Conservation (phyloP, 179 eudicot species). For the Gypsophila paniculata region DNA sequence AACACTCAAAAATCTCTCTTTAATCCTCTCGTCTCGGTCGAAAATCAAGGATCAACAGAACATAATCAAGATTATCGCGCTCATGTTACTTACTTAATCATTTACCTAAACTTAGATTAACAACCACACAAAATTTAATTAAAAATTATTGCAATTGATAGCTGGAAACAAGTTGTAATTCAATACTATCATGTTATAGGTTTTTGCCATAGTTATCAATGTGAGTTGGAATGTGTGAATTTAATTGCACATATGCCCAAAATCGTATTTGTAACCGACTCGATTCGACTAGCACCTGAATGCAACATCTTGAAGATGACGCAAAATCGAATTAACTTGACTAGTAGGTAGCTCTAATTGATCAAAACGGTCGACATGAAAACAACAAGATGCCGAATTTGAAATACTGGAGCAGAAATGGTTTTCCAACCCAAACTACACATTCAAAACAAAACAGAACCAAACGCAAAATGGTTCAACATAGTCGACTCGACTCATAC, state of each 20-base stretch:
- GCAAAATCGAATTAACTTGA: not conserved
- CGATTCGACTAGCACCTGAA: not conserved
- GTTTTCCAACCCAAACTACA: too few relatives aligned
- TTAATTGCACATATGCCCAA: not conserved
- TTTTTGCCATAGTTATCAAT: not conserved
- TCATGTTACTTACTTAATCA: slow-evolving; percentile 19
- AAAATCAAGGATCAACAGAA: slow-evolving; percentile 31
- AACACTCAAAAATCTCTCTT: not conserved
- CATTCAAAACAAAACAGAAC: too few relatives aligned
- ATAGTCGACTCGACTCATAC: not conserved
- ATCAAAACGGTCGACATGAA: too few relatives aligned
- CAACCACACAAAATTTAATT: not conserved
- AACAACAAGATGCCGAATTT: too few relatives aligned
- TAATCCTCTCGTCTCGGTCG: slow-evolving; percentile 20
- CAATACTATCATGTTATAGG: slow-evolving; percentile 1
- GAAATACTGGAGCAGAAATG: too few relatives aligned
- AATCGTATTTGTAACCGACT: too few relatives aligned
- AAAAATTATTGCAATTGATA: not conserved
- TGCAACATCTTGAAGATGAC: not conserved
- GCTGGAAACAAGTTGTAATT: slow-evolving; percentile 19
- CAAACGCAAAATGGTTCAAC: too few relatives aligned
- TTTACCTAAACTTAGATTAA: slow-evolving; percentile 24
- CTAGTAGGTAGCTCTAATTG: too few relatives aligned
- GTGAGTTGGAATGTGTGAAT: not conserved
- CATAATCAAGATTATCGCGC: not conserved